Evolutionary conservation across 176 grass and related monocot species (phyloP), one percentile per base, ranked within the genome.

Genomic region (Aegilops bicornis): DNA sequence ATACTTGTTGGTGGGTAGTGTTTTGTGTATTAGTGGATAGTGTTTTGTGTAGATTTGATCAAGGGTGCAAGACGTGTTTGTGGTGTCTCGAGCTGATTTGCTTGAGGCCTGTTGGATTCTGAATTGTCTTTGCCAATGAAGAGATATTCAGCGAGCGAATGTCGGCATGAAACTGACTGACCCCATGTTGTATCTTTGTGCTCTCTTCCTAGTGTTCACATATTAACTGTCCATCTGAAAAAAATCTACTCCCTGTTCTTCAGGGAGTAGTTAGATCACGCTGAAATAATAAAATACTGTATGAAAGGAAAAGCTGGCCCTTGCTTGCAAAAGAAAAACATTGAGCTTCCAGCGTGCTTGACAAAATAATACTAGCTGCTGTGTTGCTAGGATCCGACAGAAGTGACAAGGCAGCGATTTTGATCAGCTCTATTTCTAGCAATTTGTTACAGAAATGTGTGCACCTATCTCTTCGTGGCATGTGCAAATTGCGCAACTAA

Each of bases 371-470:
- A 56, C 48, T 52, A 13, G 33, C 33, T 35, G 33, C 33, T 35
- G 33, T 35, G 0, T 82, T 42, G 8, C 68, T 50, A 39, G 52
- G 64, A 79, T 86, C 84, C 79, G 23, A 9, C 16, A 83, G 54
- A 78, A 64, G 33, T 11, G 62, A 78, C 73, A 82, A 31, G 30
- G 14, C 4, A 58, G 54, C 66, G 16, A 54, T 63, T 22, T 17
- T 64, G 63, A 77, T 39, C 32, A 64, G 58, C 47, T 76, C 73
- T 39, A 65, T 27, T 42, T 64, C 68, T 39, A 32, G 79, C 73
- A 56, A 32, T 54, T 54, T 5, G 79, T 83, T 78, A 64, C 83
- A 64, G 65, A 43, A 33, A 86, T 30, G 1, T 36, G 11, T 56
- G 66, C 47, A 78, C 65, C 64, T 72, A 40, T 68, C 64, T 5